Percentiles rank a stretch among this genome's conserved stretches.
Conservation (phyloP, 75 land plant genomes). For the Pinus taeda region DNA sequence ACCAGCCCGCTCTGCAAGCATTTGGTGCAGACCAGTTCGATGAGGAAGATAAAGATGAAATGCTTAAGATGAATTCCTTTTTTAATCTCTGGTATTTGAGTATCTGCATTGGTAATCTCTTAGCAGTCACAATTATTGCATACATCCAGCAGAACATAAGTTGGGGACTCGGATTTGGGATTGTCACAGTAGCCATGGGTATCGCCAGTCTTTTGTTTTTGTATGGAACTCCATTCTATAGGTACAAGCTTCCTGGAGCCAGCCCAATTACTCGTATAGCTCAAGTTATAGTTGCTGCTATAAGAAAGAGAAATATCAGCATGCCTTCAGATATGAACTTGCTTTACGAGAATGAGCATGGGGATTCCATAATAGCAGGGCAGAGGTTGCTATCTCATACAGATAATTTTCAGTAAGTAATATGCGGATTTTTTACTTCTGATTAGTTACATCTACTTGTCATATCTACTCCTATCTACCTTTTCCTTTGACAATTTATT, state of each 20-base stretch:
- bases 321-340: not conserved
- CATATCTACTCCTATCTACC: no score
- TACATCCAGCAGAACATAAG: constrained; percentile 36
- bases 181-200: no score
- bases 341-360: not conserved
- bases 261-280: no score
- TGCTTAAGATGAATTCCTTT: constrained; percentile 18
- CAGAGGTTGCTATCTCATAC: not conserved
- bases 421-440: no score
- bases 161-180: constrained; percentile 36
- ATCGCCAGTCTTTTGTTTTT: no score
- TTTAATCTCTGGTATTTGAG: constrained; percentile 5
- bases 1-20: constrained; percentile 25
- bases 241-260: constrained; percentile 29
- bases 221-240: no score
- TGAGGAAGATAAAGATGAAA: constrained; percentile 36
- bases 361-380: not conserved
- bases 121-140: constrained; percentile 20
- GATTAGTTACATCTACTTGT: no score
- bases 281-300: constrained; percentile 40
- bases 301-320: constrained; percentile 37
- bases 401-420: no score
- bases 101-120: constrained; percentile 5
- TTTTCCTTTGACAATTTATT: no score
- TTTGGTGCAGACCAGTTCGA: no score